Evolutionary conservation across 129 eudicot genomes (phyloP).

Genomic region (Lactuca sativa): DNA sequence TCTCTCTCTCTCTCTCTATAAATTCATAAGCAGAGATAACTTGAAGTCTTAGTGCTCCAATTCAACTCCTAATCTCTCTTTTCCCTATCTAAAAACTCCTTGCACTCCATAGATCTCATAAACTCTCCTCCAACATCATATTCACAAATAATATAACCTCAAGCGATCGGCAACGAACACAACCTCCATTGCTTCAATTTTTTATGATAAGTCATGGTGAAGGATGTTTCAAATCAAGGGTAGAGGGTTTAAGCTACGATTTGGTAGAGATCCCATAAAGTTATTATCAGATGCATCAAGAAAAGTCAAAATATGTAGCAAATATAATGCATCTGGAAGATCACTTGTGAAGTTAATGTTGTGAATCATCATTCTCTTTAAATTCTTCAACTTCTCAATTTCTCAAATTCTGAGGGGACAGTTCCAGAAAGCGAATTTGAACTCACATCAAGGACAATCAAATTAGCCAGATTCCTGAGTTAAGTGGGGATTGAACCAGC

Average conservation of each 20-base stretch:
- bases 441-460: constrained; percentile 74
- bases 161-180: no score
- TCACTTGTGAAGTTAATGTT: constrained; percentile 55
- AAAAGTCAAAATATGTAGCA: constrained; percentile 47
- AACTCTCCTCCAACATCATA: no score
- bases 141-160: no score
- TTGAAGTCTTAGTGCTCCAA: no score
- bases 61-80: no score
- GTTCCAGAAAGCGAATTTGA: constrained; percentile 46
- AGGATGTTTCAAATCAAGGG: no score
- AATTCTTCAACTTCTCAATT: constrained; percentile 49
- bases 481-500: constrained; percentile 58
- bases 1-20: no score
- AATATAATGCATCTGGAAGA: constrained; percentile 62
- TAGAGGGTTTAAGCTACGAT: constrained; percentile 31
- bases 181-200: no score
- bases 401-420: constrained; percentile 52
- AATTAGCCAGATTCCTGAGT: constrained; percentile 57
- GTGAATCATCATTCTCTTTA: constrained; percentile 46
- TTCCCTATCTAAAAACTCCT: no score
- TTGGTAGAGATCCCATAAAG: constrained; percentile 61
- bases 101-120: no score
- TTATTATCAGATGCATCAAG: constrained; percentile 71
- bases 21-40: no score
- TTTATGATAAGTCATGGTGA: no score